Base-by-base conservation (phyloP, 2,329 filamentous ascomycete species). In the Aspergillus tubingensis region DNA sequence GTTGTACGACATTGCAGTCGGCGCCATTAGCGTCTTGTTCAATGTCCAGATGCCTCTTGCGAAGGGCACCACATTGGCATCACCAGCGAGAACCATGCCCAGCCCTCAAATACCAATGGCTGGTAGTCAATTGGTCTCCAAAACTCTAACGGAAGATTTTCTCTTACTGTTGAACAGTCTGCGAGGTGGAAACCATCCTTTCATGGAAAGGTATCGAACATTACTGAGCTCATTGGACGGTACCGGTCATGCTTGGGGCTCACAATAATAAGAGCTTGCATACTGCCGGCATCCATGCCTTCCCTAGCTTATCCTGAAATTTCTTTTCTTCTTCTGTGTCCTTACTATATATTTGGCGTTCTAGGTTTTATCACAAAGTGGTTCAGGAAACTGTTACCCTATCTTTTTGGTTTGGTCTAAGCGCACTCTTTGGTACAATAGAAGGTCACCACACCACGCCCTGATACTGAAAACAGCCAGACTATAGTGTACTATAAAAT, bases 1-100 rank as follows among this genome's bases (percentile, higher is more conserved):
- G 61, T 61, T 79, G 21, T 78, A 72, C 44, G 75, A 79, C 57
- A 77, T 78, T 38, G 72, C 72, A 19, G 62, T 68, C 10, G 68
- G 72, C 39, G 74, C 74, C 21, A 68, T 72, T n/a, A 63, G 70
- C 41, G 69, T 70, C 7, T 65, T 68, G 23, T 72, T 67, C 53
- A 73, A 70, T 47, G 63, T 67, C 50, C 69, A 59, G 36, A 62
- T 68, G 8, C 63, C 70, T 36, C 65, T 64, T 27, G 67, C 65
- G 54, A 59, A 60, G 56, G 21, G 65, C 36, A 32, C 53, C 54
- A 27, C 57, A 15, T 7, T 57, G 15, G 30, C 49, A n/a, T 49
- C 57, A 7, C 27, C 52, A 13, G 54, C 58, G 13, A 41, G 53
- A 48, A 48, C 50, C 10, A 27, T 57, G 3, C 25, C 58, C n/a